Percentiles rank a stretch among this genome's conserved stretches.
These are phyloP conservation scores for Umbelopsis vinacea DNA, from an alignment of 192 early-diverging fungal species.

Conservation along the genomic window DNA sequence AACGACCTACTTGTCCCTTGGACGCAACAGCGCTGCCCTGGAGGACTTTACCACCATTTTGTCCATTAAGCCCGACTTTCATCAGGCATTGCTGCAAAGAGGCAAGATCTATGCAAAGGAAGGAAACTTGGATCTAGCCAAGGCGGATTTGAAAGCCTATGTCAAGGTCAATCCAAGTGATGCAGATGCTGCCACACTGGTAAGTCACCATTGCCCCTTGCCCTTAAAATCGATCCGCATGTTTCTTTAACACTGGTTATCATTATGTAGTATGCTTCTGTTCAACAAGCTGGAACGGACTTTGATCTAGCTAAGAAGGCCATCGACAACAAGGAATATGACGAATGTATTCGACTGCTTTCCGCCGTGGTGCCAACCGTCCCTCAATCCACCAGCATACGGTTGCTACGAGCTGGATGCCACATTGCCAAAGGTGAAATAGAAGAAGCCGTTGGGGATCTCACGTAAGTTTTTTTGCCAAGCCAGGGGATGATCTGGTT, in stretches of 20 bases:
- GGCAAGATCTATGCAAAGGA: conserved; percentile 70
- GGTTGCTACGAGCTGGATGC: conserved; percentile 73
- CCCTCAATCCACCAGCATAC: conserved; percentile 58
- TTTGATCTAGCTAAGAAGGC: conserved; percentile 44
- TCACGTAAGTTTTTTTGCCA: conserved; percentile 45
- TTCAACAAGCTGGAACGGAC: conserved; percentile 51
- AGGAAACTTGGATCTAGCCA: conserved; percentile 66
- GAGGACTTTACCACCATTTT: conserved; percentile 84
- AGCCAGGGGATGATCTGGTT: too few species aligned
- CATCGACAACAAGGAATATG: conserved; percentile 49
- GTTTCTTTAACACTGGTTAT: not conserved
- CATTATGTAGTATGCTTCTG: conserved; percentile 40
- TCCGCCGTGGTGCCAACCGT: conserved; percentile 58
- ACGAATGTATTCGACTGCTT: conserved; percentile 56
- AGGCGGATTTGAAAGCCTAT: conserved; percentile 62
- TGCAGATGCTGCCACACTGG: conserved; percentile 43
- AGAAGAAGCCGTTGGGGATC: conserved; percentile 87
- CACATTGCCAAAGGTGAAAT: conserved; percentile 73
- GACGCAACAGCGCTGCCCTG: conserved; percentile 71
- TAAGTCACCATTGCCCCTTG: conserved; percentile 16
- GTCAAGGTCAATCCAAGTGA: conserved; percentile 38
- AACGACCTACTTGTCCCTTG: conserved; percentile 77
- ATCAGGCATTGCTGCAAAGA: conserved; percentile 76
- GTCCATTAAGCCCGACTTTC: conserved; percentile 79
- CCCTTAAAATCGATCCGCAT: too few species aligned